Percentiles rank a stretch among this genome's conserved stretches.
Evolutionary conservation across 768 basidiomycete species (phyloP).

Genomic region (Pulveroboletus sp.): DNA sequence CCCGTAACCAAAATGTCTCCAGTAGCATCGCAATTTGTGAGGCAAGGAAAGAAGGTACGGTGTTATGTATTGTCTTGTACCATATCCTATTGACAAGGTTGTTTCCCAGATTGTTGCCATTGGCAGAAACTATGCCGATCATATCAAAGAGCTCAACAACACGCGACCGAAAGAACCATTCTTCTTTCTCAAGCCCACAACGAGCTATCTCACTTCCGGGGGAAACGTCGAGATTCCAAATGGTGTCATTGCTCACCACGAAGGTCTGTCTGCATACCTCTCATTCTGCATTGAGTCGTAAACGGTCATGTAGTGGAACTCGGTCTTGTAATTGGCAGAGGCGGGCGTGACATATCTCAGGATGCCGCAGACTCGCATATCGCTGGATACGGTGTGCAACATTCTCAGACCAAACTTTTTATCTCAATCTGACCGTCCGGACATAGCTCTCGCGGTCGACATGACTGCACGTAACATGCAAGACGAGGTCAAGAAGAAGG

Average conservation of each 20-base stretch:
- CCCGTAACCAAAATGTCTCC: slow-evolving; percentile 27
- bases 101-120: slow-evolving; percentile 84
- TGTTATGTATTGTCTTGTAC: background rate
- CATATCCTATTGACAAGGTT: background rate
- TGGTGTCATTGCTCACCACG: slow-evolving; percentile 85
- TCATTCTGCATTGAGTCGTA: too few species aligned
- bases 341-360: slow-evolving; percentile 77
- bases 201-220: slow-evolving; percentile 76
- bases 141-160: slow-evolving; percentile 91
- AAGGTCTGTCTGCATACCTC: slow-evolving; percentile 51
- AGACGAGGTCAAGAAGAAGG: slow-evolving; percentile 86
- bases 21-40: slow-evolving; percentile 39
- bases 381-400: slow-evolving; percentile 81
- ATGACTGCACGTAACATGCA: slow-evolving; percentile 97
- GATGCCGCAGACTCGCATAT: slow-evolving; percentile 72
- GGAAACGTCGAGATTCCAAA: slow-evolving; percentile 83
- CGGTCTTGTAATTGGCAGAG: slow-evolving; percentile 91
- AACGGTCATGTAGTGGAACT: slow-evolving; percentile 69
- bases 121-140: slow-evolving; percentile 90
- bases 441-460: slow-evolving; percentile 84
- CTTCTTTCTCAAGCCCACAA: slow-evolving; percentile 98
- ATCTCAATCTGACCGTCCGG: background rate
- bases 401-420: background rate
- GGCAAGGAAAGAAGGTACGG: slow-evolving; percentile 46
- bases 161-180: slow-evolving; percentile 87